A percentile compares a stretch with the other conserved stretches of the same genome.
Conservation (phyloP, 352 stramenopile species). For the Globisporangium okanoganense region DNA sequence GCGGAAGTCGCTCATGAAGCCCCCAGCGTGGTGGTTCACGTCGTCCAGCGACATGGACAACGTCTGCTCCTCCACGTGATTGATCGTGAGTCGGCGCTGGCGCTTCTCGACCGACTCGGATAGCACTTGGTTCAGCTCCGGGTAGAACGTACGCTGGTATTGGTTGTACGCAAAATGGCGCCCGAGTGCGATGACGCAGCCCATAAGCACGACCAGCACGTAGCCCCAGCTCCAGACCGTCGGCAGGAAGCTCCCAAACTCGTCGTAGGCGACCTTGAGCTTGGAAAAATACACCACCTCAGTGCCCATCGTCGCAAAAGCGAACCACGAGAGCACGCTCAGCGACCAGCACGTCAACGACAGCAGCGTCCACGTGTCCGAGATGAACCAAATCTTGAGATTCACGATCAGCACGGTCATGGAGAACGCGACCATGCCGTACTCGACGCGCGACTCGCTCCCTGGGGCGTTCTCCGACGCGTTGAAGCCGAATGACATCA, state of each 20-base stretch:
- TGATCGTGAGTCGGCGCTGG: slow-evolving; percentile 62
- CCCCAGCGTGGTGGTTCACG: slow-evolving; percentile 30
- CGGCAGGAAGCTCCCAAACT: slow-evolving; percentile 64
- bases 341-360: slow-evolving; percentile 50
- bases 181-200: slow-evolving; percentile 60
- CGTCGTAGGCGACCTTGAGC: slow-evolving; percentile 77
- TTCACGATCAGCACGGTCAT: slow-evolving; percentile 93
- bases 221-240: slow-evolving; percentile 56
- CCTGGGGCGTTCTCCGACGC: slow-evolving; percentile 45
- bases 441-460: slow-evolving; percentile 76
- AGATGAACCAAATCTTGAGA: slow-evolving; percentile 90
- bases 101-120: slow-evolving; percentile 49
- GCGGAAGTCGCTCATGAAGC: slow-evolving; percentile 46
- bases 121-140: slow-evolving; percentile 61
- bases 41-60: slow-evolving; percentile 80
- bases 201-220: slow-evolving; percentile 62
- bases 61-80: slow-evolving; percentile 67
- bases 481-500: slow-evolving; percentile 79
- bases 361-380: slow-evolving; percentile 70
- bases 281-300: slow-evolving; percentile 49
- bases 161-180: slow-evolving; percentile 77
- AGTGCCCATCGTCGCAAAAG: slow-evolving; percentile 54
- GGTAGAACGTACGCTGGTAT: slow-evolving; percentile 77
- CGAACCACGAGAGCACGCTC: slow-evolving; percentile 73
- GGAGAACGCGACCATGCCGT: slow-evolving; percentile 88